Evolutionary conservation across 208 protist species (phyloP).

Genomic region (Tetramitus jugosus): DNA sequence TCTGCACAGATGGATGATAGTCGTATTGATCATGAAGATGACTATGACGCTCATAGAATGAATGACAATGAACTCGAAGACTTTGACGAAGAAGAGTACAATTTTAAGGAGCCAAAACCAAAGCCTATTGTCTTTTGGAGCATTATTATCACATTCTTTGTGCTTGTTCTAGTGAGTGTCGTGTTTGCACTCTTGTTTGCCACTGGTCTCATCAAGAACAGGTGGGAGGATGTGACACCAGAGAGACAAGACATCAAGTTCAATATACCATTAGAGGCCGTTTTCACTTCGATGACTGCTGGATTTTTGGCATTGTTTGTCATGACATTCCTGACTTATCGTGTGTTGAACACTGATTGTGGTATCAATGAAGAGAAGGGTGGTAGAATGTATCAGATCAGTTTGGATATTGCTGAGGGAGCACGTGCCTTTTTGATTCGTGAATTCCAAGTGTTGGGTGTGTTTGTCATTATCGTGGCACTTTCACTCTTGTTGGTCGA

Average conservation of each 20-base stretch:
- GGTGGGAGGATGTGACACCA: background rate
- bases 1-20: background rate
- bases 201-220: background rate
- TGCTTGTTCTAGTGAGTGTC: background rate
- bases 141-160: background rate
- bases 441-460: background rate
- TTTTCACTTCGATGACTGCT: background rate
- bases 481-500: background rate
- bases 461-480: background rate
- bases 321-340: background rate
- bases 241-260: no score
- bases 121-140: background rate
- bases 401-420: background rate
- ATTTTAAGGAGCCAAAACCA: background rate
- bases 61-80: background rate
- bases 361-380: background rate
- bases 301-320: slow-evolving; percentile 16
- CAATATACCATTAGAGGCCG: background rate
- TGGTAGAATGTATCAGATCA: background rate
- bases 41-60: no score
- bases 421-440: background rate
- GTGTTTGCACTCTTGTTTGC: background rate
- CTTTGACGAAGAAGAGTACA: background rate
- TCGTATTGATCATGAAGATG: background rate
- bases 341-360: background rate